These are phyloP conservation scores for Fulvia fulva DNA, from an alignment of 2,329 filamentous ascomycete genomes.

Conservation along the genomic window DNA sequence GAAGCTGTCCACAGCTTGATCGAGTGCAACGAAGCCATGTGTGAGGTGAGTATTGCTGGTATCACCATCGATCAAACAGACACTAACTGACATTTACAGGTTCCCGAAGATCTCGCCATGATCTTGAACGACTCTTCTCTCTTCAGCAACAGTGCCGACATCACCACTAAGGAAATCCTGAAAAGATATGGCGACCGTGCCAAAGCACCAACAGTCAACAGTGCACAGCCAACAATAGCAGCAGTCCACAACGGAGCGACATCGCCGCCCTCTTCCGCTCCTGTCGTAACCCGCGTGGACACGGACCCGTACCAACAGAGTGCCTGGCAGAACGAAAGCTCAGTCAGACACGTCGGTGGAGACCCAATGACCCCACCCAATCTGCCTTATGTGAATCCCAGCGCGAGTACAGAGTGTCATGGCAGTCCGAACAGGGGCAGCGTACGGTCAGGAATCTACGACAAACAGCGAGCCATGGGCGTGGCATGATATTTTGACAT, in stretches of 20 bases:
- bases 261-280: slow-evolving; percentile 44
- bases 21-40: slow-evolving; percentile 92
- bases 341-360: slow-evolving; percentile 65
- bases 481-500: slow-evolving; percentile 4
- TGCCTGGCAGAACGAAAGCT: slow-evolving; percentile 77
- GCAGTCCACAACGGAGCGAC: slow-evolving; percentile 30
- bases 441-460: slow-evolving; percentile 23
- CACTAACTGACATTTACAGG: slow-evolving; percentile 51
- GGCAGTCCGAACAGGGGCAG: slow-evolving; percentile 31
- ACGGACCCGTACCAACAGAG: slow-evolving; percentile 71
- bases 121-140: slow-evolving; percentile 79
- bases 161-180: slow-evolving; percentile 95
- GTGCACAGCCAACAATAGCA: slow-evolving; percentile 31
- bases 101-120: slow-evolving; percentile 85
- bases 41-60: slow-evolving; percentile 65
- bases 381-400: slow-evolving; percentile 28
- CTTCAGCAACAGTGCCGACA: slow-evolving; percentile 76
- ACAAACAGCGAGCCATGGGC: slow-evolving; percentile 28
- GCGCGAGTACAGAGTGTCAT: slow-evolving; percentile 29
- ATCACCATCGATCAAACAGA: not conserved
- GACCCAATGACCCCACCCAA: slow-evolving; percentile 25
- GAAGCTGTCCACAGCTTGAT: slow-evolving; percentile 90
- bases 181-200: slow-evolving; percentile 84
- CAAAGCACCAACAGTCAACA: slow-evolving; percentile 48
- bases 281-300: slow-evolving; percentile 69